These are phyloP conservation scores for Fraxinus albicans DNA, from an alignment of 305 asterid genomes.

Conservation along the genomic window DNA sequence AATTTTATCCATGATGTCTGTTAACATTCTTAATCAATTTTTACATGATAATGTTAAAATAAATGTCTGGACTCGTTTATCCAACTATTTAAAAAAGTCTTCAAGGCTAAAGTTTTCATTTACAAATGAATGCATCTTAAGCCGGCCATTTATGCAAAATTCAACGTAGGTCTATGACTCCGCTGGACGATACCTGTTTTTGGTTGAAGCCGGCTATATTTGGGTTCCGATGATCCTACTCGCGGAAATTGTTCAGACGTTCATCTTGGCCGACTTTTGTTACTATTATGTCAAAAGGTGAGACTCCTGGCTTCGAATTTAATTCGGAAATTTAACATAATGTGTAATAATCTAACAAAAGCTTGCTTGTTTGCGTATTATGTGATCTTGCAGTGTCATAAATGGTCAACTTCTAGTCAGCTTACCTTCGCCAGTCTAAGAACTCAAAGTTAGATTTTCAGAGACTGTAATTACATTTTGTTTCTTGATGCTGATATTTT, in stretches of 20 bases:
- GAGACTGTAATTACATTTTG: slow-evolving; percentile 15
- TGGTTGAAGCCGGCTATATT: slow-evolving; percentile 57
- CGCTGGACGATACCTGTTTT: slow-evolving; percentile 51
- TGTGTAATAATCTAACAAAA: background rate
- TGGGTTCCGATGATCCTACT: slow-evolving; percentile 68
- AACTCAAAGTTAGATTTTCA: background rate
- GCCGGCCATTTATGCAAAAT: background rate
- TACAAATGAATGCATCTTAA: background rate
- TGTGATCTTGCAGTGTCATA: slow-evolving; percentile 54
- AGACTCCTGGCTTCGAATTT: background rate
- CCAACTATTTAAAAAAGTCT: background rate
- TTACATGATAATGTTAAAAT: background rate
- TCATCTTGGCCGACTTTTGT: slow-evolving; percentile 80
- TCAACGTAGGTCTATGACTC: slow-evolving; percentile 59
- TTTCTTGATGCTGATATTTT: slow-evolving; percentile 12
- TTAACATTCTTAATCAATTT: no score
- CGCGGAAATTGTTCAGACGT: slow-evolving; percentile 72
- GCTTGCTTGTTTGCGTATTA: background rate
- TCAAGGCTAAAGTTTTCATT: background rate
- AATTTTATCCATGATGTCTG: background rate
- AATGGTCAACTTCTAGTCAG: slow-evolving; percentile 61
- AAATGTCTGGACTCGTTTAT: background rate
- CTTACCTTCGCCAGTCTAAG: slow-evolving; percentile 60
- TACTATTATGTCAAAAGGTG: slow-evolving; percentile 83
- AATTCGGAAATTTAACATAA: background rate